Evolutionary conservation across 257 asterid species (phyloP).

Genomic region (Nicotiana tabacum): DNA sequence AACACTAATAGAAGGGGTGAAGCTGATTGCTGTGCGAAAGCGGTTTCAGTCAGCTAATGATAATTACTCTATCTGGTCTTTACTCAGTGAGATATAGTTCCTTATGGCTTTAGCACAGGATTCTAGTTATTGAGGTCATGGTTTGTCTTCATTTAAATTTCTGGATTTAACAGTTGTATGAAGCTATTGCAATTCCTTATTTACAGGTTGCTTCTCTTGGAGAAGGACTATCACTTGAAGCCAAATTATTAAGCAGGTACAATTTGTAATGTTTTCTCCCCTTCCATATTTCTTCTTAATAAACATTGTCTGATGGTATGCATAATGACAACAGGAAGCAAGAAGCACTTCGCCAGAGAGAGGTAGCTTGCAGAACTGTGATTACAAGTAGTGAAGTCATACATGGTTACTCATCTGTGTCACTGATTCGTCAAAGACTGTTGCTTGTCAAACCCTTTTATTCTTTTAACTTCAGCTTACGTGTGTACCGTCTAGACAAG

Average conservation of each 20-base stretch:
- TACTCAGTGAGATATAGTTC: neutral
- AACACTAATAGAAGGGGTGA: neutral
- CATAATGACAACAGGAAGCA: conserved; percentile 73
- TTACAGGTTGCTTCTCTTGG: conserved; percentile 92
- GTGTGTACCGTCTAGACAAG: conserved; percentile 1
- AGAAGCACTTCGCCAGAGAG: conserved; percentile 94
- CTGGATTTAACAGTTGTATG: neutral
- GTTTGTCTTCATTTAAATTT: neutral
- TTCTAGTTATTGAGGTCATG: neutral
- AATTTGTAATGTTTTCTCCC: conserved; percentile 17
- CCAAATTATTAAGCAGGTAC: conserved; percentile 83
- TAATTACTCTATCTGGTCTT: neutral
- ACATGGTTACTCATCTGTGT: neutral
- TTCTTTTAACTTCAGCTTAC: neutral
- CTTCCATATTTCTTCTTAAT: conserved; percentile 16
- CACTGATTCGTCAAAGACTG: conserved; percentile 6
- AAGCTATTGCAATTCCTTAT: neutral
- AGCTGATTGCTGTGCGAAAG: neutral
- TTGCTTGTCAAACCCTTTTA: neutral
- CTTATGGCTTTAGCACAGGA: neutral
- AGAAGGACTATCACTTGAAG: conserved; percentile 97
- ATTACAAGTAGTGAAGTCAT: neutral
- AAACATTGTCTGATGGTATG: conserved; percentile 31
- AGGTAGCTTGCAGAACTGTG: conserved; percentile 41
- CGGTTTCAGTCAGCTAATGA: neutral